Evolutionary conservation across 441 rosid genomes (phyloP), one percentile per base, ranked within the genome.

Genomic region (Adansonia grandidieri): DNA sequence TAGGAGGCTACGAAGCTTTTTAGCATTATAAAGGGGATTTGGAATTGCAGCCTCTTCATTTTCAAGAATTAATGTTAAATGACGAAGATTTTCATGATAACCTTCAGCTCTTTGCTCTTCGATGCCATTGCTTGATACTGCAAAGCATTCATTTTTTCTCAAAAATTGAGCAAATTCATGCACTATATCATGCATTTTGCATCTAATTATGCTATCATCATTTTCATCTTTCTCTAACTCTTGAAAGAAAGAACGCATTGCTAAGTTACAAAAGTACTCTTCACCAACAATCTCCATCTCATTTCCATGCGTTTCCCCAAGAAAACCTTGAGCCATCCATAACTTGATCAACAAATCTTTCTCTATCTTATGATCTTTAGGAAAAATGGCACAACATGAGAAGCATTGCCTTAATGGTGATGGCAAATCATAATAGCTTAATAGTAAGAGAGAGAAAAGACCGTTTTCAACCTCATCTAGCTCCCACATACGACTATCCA

Each of bases 241-340:
- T 37, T 66, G 79, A 66, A 51, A 76, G 62, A 76, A 76, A 32
- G 64, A 53, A 2, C 56, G 65, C 48, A 44, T 32, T 13, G 48
- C 79, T 7, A 76, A 53, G 37, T 54, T 50, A 32, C 66, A 53
- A 9, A 76, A 76, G 42, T 42, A 76, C 20, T 66, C 79, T 19
- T 65, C 24, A 13, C 64, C 79, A 2, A 48, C 32, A 2, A 44
- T 44, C 42, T 74, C 69, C 68, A 45, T 5, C 44, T 9, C 20
- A 13, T 74, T 61, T 5, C 15, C 7, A 1, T 37, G 5, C 1
- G n/a, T 19, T 3, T 44, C 61, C 19, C 53, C 13, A 19, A 65
- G 70, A 24, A 50, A 78, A 40, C 77, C 81, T 78, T 78, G 77
- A n/a, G 81, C 81, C 77, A 78, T 72, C 77, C 81, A 78, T 3